Percentiles rank a stretch among this genome's conserved stretches.
These are phyloP conservation scores for Musa acuminata DNA, from an alignment of 176 grass and related monocot genomes.

Conservation along the genomic window DNA sequence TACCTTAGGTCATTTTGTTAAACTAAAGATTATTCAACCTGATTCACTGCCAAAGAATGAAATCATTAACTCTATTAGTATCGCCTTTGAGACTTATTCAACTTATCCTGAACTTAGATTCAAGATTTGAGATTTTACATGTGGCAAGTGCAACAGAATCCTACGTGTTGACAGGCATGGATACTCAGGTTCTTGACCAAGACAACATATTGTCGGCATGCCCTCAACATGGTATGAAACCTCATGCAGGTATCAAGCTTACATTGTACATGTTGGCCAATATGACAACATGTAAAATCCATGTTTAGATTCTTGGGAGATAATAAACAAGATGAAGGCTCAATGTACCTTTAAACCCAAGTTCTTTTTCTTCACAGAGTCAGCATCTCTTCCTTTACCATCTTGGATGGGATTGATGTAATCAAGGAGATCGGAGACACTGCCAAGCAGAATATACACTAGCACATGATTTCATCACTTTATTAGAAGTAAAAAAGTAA, in stretches of 20 bases:
- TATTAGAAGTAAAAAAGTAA: slow-evolving; percentile 1
- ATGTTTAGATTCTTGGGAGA: neutral
- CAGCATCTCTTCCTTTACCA: slow-evolving; percentile 54
- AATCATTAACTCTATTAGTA: no score
- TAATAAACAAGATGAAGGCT: no score
- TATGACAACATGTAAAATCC: neutral
- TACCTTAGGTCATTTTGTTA: no score
- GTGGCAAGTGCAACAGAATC: no score
- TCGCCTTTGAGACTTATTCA: neutral
- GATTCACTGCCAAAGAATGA: no score
- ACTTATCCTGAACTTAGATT: neutral
- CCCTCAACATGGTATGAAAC: no score
- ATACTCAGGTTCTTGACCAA: no score
- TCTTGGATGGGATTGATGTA: slow-evolving; percentile 85
- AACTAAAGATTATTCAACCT: no score
- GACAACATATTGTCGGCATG: no score
- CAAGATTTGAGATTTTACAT: neutral
- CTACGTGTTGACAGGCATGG: no score
- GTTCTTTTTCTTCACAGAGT: slow-evolving; percentile 52
- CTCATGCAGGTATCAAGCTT: no score
- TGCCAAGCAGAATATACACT: slow-evolving; percentile 17
- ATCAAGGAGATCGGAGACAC: slow-evolving; percentile 95
- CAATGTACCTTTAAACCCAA: slow-evolving; percentile 61
- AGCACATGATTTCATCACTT: no score
- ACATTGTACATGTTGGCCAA: neutral